Percentiles rank a stretch among this genome's conserved stretches.
phyloP scores from a whole-genome alignment of 192 early-diverging fungal species.

The Rhizoclosmatium sp. region DNA sequence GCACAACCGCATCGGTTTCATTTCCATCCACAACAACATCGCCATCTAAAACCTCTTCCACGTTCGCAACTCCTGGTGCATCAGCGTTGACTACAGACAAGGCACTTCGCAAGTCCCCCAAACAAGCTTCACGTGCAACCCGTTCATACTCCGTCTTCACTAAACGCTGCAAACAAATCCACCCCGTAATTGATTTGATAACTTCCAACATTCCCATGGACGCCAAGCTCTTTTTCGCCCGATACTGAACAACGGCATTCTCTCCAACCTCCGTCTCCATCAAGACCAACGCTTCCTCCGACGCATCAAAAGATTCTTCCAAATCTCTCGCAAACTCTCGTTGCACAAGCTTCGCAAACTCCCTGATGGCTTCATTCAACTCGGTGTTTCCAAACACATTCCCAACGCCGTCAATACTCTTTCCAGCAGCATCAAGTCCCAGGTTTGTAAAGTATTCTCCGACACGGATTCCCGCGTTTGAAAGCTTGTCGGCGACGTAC shows the following conservation, averaged over 20 bases:
- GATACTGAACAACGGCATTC: constrained; percentile 1
- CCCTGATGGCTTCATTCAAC: constrained; percentile 35
- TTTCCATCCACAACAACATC: constrained; percentile 6
- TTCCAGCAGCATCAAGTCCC: constrained; percentile 38
- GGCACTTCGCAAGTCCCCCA: background rate
- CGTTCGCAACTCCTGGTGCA: background rate
- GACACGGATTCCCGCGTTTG: constrained; percentile 47
- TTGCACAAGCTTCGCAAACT: constrained; percentile 44
- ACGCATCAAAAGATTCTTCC: background rate
- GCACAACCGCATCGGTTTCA: background rate
- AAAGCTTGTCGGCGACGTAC: constrained; percentile 49
- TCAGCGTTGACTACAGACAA: background rate
- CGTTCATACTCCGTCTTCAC: background rate
- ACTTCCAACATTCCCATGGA: constrained; percentile 36
- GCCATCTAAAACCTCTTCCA: constrained; percentile 6
- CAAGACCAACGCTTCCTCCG: constrained; percentile 3
- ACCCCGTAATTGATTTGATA: constrained; percentile 38
- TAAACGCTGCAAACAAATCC: constrained; percentile 52
- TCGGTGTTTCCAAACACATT: constrained; percentile 56
- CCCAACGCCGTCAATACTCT: constrained; percentile 35
- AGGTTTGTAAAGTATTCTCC: constrained; percentile 54
- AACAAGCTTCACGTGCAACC: background rate
- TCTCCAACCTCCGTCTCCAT: constrained; percentile 5
- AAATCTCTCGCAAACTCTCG: constrained; percentile 34
- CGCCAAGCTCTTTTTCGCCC: constrained; percentile 8